Percentiles rank a stretch among this genome's conserved stretches.
phyloP scores from a whole-genome alignment of 768 basidiomycete genomes.

The Asterophora parasitica region DNA sequence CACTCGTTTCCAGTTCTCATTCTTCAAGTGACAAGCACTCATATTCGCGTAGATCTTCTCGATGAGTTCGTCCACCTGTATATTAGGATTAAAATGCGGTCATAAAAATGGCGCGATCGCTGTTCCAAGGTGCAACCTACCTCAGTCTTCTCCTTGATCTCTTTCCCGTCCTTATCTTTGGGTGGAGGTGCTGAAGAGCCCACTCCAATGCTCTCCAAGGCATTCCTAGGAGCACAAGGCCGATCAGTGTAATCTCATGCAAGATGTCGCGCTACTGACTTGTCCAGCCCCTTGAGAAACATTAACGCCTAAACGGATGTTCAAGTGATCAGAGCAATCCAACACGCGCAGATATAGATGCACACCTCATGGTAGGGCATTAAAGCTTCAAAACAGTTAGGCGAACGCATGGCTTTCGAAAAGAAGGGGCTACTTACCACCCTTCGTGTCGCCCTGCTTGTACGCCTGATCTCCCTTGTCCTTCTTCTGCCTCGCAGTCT shows the following conservation, averaged over 20 bases:
- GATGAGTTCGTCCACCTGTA: slow-evolving; percentile 65
- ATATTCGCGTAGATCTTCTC: slow-evolving; percentile 85
- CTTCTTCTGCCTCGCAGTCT: slow-evolving; percentile 62
- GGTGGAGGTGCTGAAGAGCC: slow-evolving; percentile 24
- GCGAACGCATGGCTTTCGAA: not conserved
- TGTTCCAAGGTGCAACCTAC: slow-evolving; percentile 28
- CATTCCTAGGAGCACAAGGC: slow-evolving; percentile 36
- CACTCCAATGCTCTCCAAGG: slow-evolving; percentile 49
- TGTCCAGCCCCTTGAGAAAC: slow-evolving; percentile 74
- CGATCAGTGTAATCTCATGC: not conserved
- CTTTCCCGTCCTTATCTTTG: slow-evolving; percentile 26
- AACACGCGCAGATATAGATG: not conserved
- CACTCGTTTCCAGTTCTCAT: slow-evolving; percentile 73
- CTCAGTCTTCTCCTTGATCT: slow-evolving; percentile 61
- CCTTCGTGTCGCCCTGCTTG: slow-evolving; percentile 56
- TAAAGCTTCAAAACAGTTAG: slow-evolving; percentile 44
- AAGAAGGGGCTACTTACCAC: slow-evolving; percentile 38
- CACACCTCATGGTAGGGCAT: slow-evolving; percentile 62
- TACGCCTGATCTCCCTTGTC: slow-evolving; percentile 64
- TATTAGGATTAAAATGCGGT: slow-evolving; percentile 1
- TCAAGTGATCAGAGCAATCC: slow-evolving; percentile 3
- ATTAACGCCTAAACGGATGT: slow-evolving; percentile 48
- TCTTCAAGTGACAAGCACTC: slow-evolving; percentile 80
- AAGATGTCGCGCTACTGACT: slow-evolving; percentile 38
- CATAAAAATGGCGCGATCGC: not conserved